Evolutionary conservation across 148 eudicot species (phyloP).

Genomic region (Diospyros kaki): DNA sequence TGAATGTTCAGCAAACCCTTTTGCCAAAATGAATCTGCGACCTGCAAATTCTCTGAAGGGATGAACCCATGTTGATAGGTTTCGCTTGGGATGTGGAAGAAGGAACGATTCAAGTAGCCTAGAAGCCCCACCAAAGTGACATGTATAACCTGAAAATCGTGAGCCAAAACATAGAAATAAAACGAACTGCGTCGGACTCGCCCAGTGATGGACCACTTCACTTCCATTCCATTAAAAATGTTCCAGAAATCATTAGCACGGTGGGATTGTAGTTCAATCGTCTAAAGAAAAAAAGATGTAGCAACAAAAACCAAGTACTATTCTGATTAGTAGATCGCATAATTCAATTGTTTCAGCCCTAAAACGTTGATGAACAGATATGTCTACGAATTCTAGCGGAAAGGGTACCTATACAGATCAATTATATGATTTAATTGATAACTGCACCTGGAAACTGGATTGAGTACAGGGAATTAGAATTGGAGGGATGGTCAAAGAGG

Average conservation of each 20-base stretch:
- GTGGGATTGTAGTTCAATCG: neutral
- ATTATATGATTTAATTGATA: neutral
- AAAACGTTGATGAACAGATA: no score
- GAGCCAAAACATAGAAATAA: neutral
- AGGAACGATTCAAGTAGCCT: conserved; percentile 14
- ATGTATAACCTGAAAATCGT: conserved; percentile 33
- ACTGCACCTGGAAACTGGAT: neutral
- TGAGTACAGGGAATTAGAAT: conserved; percentile 3
- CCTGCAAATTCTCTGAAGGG: conserved; percentile 12
- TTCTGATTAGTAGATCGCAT: neutral
- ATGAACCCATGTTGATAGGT: neutral
- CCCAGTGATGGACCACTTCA: neutral
- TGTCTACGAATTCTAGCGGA: neutral
- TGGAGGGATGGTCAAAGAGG: conserved; percentile 13
- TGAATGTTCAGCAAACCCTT: conserved; percentile 12
- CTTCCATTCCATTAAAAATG: neutral
- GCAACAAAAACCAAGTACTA: neutral
- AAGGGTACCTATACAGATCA: neutral
- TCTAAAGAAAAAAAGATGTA: neutral
- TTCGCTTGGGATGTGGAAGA: conserved; percentile 11
- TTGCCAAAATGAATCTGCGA: conserved; percentile 1
- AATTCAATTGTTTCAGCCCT: neutral
- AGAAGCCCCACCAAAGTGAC: conserved; percentile 13
- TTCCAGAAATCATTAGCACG: neutral
- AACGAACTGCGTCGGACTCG: neutral